These are phyloP conservation scores for Euryodendron excelsum DNA, from an alignment of 148 eudicot genomes.

Conservation along the genomic window DNA sequence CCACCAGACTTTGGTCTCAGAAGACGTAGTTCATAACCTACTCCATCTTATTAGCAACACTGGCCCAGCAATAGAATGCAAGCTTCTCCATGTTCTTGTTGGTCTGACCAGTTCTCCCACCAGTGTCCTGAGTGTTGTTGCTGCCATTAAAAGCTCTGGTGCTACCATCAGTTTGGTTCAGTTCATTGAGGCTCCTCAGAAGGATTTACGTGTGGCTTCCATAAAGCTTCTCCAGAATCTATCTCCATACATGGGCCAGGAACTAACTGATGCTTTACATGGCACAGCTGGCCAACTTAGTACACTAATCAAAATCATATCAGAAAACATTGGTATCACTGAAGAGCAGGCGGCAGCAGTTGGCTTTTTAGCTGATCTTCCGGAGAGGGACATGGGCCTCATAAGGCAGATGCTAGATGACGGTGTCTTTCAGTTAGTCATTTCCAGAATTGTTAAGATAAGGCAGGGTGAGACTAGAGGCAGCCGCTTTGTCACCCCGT, in stretches of 20 bases:
- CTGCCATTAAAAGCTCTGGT: constrained; percentile 90
- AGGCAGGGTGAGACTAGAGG: constrained; percentile 73
- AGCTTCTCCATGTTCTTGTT: constrained; percentile 85
- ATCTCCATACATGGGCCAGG: constrained; percentile 70
- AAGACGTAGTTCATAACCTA: constrained; percentile 59
- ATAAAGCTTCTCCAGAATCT: constrained; percentile 75
- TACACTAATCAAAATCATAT: constrained; percentile 53
- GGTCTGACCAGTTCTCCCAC: constrained; percentile 71
- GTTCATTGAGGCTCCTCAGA: constrained; percentile 73
- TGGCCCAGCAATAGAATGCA: constrained; percentile 85
- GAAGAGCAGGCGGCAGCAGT: constrained; percentile 90
- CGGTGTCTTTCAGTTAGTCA: constrained; percentile 50
- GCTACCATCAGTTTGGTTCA: constrained; percentile 81
- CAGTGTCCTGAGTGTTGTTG: constrained; percentile 53
- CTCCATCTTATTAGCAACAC: constrained; percentile 87
- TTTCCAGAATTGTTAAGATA: constrained; percentile 50
- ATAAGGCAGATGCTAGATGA: constrained; percentile 62
- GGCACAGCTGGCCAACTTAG: constrained; percentile 78
- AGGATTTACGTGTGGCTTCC: constrained; percentile 61
- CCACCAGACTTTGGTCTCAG: constrained; percentile 69
- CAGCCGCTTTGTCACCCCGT: constrained; percentile 65
- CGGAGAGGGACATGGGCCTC: constrained; percentile 60
- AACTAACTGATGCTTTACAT: constrained; percentile 63
- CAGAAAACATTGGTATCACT: constrained; percentile 46
- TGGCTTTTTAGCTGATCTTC: constrained; percentile 74